Conservation (phyloP, 2,329 filamentous ascomycete genomes). For the Scytalidium lignicola region DNA sequence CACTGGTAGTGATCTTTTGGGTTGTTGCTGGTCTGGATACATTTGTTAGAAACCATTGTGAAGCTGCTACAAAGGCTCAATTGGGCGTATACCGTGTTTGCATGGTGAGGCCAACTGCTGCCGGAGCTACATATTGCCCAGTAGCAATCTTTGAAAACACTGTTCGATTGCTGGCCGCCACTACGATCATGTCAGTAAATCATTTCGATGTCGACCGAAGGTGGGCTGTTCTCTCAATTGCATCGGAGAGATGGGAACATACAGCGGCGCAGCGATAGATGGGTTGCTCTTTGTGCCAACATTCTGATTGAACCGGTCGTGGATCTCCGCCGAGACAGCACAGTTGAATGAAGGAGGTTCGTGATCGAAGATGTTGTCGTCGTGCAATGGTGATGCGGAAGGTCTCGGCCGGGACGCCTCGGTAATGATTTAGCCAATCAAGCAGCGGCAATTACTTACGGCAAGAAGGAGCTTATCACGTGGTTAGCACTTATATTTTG, state of each 20-base stretch:
- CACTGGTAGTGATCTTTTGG: constrained; percentile 36
- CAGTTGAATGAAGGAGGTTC: constrained; percentile 3
- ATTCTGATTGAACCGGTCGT: constrained; percentile 25
- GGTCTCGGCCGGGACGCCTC: not conserved
- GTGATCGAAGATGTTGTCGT: constrained; percentile 1
- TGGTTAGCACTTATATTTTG: constrained; percentile 5
- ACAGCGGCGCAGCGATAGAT: constrained; percentile 38
- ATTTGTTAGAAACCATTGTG: not conserved
- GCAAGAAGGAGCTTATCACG: constrained; percentile 11
- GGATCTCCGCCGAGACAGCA: constrained; percentile 1
- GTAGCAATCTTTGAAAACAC: constrained; percentile 31
- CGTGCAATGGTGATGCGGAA: not conserved
- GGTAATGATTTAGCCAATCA: constrained; percentile 1
- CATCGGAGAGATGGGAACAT: constrained; percentile 16
- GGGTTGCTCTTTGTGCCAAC: constrained; percentile 37
- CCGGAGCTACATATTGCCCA: constrained; percentile 33
- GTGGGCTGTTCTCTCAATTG: constrained; percentile 8
- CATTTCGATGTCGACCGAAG: constrained; percentile 2
- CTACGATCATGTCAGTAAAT: constrained; percentile 23
- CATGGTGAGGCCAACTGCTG: constrained; percentile 35
- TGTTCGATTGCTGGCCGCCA: constrained; percentile 39
- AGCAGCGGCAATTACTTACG: constrained; percentile 2
- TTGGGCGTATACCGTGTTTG: constrained; percentile 40
- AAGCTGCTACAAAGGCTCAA: not conserved
- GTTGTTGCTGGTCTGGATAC: constrained; percentile 40